These are phyloP conservation scores for Nicotiana tabacum DNA, from an alignment of 257 asterid genomes.

Conservation along the genomic window DNA sequence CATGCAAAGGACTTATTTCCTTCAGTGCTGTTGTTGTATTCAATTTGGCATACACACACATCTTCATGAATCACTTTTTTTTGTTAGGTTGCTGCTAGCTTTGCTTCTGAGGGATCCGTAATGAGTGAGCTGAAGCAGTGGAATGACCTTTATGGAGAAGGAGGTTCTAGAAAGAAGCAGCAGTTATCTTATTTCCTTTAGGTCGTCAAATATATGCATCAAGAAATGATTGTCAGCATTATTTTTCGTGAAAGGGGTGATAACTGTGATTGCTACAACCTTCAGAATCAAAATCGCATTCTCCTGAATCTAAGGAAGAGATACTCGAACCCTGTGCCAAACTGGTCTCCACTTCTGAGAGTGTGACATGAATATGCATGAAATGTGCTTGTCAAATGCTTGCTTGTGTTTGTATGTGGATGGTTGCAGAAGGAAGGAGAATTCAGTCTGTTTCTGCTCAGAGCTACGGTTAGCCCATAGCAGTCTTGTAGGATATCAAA, in stretches of 20 bases:
- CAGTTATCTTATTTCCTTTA: conserved; percentile 86
- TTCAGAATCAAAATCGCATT: neutral
- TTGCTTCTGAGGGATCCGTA: conserved; percentile 82
- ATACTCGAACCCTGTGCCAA: neutral
- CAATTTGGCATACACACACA: neutral
- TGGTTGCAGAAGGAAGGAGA: conserved; percentile 13
- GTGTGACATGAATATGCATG: conserved; percentile 16
- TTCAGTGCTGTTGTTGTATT: neutral
- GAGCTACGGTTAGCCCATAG: conserved; percentile 8
- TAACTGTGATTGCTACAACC: neutral
- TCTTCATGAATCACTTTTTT: neutral
- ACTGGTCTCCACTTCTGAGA: conserved; percentile 4
- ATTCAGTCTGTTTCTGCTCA: conserved; percentile 16
- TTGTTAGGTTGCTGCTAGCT: conserved; percentile 85
- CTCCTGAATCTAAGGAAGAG: neutral
- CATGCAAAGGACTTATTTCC: neutral
- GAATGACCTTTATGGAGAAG: conserved; percentile 93
- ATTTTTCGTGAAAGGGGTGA: conserved; percentile 4
- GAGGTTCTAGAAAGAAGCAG: conserved; percentile 86
- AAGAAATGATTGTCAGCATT: conserved; percentile 1
- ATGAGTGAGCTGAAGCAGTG: conserved; percentile 92
- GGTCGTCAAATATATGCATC: conserved; percentile 1
- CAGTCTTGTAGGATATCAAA: conserved; percentile 3
- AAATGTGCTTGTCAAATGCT: conserved; percentile 16
- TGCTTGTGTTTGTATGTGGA: conserved; percentile 20